These are phyloP conservation scores for Ascochyta lentis DNA, from an alignment of 2,329 filamentous ascomycete genomes.

Conservation along the genomic window DNA sequence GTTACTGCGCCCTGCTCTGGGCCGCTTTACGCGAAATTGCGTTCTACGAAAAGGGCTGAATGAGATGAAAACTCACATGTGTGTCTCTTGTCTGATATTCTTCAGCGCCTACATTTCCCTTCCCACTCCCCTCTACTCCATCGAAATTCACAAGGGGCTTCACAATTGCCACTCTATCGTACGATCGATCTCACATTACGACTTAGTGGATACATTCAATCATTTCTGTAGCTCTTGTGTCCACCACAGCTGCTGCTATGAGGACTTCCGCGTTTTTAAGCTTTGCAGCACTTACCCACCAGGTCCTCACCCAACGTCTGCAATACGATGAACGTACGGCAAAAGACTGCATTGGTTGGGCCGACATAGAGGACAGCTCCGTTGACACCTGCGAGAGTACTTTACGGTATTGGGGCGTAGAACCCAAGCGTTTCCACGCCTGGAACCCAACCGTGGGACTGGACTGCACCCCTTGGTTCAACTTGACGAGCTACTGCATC, in stretches of 20 bases:
- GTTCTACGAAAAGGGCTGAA: not conserved
- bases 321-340: not conserved
- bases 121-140: too few relatives aligned
- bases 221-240: not conserved
- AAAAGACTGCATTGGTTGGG: constrained; percentile 5
- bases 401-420: not conserved
- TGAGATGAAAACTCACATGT: not conserved
- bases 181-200: too few relatives aligned
- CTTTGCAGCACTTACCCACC: not conserved
- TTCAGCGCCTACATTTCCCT: not conserved
- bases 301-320: not conserved
- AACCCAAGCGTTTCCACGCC: constrained; percentile 1
- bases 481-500: constrained; percentile 2
- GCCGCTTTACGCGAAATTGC: not conserved
- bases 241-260: not conserved
- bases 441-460: constrained; percentile 13
- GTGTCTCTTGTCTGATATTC: not conserved
- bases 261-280: not conserved
- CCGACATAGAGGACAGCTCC: not conserved
- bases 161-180: not conserved
- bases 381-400: constrained; percentile 1
- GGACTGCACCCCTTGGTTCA: constrained; percentile 4
- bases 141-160: not conserved
- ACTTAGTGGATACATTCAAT: too few relatives aligned
- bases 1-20: not conserved